Conservation (phyloP, 345 rosid species). For the Salix udensis region DNA sequence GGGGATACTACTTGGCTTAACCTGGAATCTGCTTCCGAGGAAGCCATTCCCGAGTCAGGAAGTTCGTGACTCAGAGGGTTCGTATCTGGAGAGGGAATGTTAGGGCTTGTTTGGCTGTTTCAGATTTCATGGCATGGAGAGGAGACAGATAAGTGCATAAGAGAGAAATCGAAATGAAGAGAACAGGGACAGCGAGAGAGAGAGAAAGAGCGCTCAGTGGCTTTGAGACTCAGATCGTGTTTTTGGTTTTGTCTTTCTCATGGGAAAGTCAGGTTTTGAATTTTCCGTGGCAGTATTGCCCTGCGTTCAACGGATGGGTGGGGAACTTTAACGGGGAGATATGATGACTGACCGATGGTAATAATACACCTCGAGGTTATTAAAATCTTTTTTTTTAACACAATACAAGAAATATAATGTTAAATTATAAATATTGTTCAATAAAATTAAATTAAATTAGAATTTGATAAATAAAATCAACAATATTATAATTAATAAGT, state of each 20-base stretch:
- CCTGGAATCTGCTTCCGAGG: slow-evolving; percentile 99
- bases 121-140: slow-evolving; percentile 8
- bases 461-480: too few relatives aligned
- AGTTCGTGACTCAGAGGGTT: slow-evolving; percentile 18
- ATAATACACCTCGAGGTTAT: not conserved
- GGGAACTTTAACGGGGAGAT: not conserved
- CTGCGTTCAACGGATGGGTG: not conserved
- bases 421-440: too few relatives aligned
- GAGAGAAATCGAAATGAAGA: not conserved
- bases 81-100: slow-evolving; percentile 36
- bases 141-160: not conserved
- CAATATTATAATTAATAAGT: too few relatives aligned
- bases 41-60: slow-evolving; percentile 89
- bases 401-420: too few relatives aligned
- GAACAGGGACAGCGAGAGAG: not conserved
- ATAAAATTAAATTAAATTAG: too few relatives aligned
- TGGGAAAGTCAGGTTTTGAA: slow-evolving; percentile 20
- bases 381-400: too few relatives aligned
- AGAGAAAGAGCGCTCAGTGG: not conserved
- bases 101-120: not conserved
- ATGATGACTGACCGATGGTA: not conserved
- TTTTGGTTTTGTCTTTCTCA: slow-evolving; percentile 6
- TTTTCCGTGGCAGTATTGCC: slow-evolving; percentile 25
- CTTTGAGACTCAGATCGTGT: slow-evolving; percentile 45
- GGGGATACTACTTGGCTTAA: slow-evolving; percentile 65